phyloP scores from a whole-genome alignment of 805 yeast genomes.

The Kodamaea kaohsiungensis region DNA sequence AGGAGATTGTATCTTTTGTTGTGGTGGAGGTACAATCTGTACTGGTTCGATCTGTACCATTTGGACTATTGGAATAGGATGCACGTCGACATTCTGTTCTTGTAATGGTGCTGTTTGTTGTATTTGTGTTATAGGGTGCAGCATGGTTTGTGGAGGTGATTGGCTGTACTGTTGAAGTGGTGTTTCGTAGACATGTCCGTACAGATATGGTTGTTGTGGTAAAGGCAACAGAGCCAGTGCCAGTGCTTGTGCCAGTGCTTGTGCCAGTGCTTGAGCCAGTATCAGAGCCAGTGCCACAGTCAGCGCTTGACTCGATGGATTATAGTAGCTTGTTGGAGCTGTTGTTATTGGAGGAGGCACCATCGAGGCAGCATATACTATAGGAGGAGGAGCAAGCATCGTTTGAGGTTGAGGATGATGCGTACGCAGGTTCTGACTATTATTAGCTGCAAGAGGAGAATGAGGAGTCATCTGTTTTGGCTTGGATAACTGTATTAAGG shows the following conservation, averaged over 20 bases:
- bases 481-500: conserved; percentile 37
- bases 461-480: conserved; percentile 12
- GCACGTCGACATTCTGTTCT: background rate
- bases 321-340: background rate
- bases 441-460: conserved; percentile 7
- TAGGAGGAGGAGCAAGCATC: conserved; percentile 5
- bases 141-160: background rate
- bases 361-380: conserved; percentile 7
- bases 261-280: background rate
- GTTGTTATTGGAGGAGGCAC: conserved; percentile 9
- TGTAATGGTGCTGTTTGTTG: background rate
- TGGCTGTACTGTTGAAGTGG: conserved; percentile 2
- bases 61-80: background rate
- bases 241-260: background rate
- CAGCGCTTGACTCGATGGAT: background rate
- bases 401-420: conserved; percentile 1
- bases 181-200: conserved; percentile 4
- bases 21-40: background rate
- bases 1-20: background rate
- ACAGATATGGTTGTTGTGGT: background rate
- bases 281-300: background rate
- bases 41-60: background rate
- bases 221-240: background rate
- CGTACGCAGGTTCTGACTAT: background rate
- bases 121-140: background rate